Base-by-base conservation (phyloP, 1,284 basidiomycete genomes). In the Boletus holoroseus region DNA sequence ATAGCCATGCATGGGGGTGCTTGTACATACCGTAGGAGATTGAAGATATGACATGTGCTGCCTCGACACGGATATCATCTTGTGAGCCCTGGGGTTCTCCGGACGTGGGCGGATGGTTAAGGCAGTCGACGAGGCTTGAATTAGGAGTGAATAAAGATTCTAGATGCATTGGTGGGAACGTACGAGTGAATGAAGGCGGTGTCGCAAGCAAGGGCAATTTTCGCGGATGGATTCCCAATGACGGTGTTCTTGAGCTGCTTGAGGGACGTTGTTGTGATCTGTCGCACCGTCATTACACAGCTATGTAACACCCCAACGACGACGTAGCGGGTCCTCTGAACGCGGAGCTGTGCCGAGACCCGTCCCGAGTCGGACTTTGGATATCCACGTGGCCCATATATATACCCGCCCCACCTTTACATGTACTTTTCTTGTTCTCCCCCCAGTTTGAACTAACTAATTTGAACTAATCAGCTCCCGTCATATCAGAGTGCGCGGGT, bases 211-310 rank as follows among this genome's bases (percentile, higher is more conserved):
- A 85, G 68, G 7, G 74, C 64, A 1, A 73, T 62, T 64, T 89
- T 89, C 2, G 82, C 83, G 0, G 78, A 77, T 0, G 84, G 83
- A 55, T 87, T 88, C 3, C 86, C 86, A 34, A 89, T 88, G 50
- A 88, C 80, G 1, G 73, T 63, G 64, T 89, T 89, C 69, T 88
- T 88, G 51, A 79, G 72, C 51, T 73, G 72, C 65, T 85, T 86
- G 56, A 88, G 75, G 5, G 68, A 63, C 0, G 66, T 58, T 3
- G 74, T 60, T 16, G 70, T 67, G 49, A 75, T 60, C n/a, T 64
- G 63, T 50, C 60, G 58, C 16, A 76, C 61, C 6, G 74, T 73
- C 75, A 76, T 58, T 2, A n/a, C 22, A 13, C 15, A n/a, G 16
- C 5, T 8, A 31, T 31, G 5, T 30, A 5, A 22, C 22, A 22